These are phyloP conservation scores for Candida anutae DNA, from an alignment of 1,139 yeast species.

Conservation along the genomic window DNA sequence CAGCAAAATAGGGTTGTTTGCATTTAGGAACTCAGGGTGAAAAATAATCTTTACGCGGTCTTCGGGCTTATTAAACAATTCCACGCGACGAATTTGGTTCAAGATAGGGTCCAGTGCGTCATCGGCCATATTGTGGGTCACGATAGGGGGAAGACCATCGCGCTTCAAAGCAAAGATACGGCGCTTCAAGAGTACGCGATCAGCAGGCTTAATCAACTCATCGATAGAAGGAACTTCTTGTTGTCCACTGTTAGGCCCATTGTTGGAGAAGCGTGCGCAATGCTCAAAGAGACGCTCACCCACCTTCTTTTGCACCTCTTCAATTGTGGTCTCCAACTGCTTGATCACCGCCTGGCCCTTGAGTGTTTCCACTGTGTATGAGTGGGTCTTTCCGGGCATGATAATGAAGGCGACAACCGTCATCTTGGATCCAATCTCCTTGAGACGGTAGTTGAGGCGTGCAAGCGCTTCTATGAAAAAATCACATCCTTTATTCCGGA, in stretches of 20 bases:
- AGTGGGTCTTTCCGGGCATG: conserved; percentile 94
- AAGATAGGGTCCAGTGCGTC: conserved; percentile 87
- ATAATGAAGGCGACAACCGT: conserved; percentile 97
- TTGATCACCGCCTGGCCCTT: conserved; percentile 95
- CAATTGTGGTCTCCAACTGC: conserved; percentile 83
- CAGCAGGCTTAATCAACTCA: conserved; percentile 80
- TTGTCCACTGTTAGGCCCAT: conserved; percentile 50
- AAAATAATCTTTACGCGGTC: conserved; percentile 93
- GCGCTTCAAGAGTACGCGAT: conserved; percentile 82
- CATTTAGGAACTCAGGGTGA: conserved; percentile 95
- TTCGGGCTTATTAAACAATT: conserved; percentile 79
- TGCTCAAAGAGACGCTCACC: conserved; percentile 88
- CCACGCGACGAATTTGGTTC: conserved; percentile 86
- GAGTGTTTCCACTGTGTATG: conserved; percentile 92
- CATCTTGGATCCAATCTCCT: conserved; percentile 73
- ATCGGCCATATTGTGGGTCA: conserved; percentile 95
- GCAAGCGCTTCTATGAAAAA: conserved; percentile 91
- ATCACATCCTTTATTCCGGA: conserved; percentile 94
- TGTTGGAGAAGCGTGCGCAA: conserved; percentile 73
- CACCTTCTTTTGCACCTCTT: conserved; percentile 80
- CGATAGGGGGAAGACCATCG: conserved; percentile 86
- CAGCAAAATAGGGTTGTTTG: conserved; percentile 89
- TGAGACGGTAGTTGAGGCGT: conserved; percentile 79
- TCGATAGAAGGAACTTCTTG: conserved; percentile 56
- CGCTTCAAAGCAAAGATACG: conserved; percentile 91